Evolutionary conservation across 2,329 filamentous ascomycete genomes (phyloP), one percentile per base, ranked within the genome.

Genomic region (Endoconidiophora laricicola): DNA sequence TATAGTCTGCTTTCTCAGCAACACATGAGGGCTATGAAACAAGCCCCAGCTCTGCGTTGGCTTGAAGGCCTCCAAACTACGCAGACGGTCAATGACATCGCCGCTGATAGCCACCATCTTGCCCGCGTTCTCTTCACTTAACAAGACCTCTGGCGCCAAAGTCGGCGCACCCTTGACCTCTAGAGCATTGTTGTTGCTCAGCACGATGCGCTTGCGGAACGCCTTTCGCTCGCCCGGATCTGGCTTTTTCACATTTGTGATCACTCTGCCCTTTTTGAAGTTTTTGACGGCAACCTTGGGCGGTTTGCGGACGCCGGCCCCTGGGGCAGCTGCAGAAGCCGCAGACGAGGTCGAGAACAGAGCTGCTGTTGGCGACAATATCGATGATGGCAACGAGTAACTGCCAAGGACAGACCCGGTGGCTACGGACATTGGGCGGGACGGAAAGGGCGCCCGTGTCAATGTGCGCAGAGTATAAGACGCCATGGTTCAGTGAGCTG

Each of bases 141-240:
- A 63, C 65, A 81, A 67, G 41, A 71, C 74, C 55, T 73, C 68
- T 7, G 65, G 61, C 10, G 66, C 71, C 49, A 94, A 60, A 45
- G 81, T 73, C 53, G 72, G 66, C 57, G 94, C 70, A 9, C 78
- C 83, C 22, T 70, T 61, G 6, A 96, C 82, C 53, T 81, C 77
- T 37, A 95, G 69, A 46, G 91, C 91, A 66, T 94, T 96, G 64
- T 85, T 83, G 68, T 96, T 98, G 70, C 83, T 90, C 54, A 98
- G 78, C 53, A 93, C 79, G 59, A 98, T 85, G 57, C 85, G 79
- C 70, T 93, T 94, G 56, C 87, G 80, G 61, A 85, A 71, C 24
- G 85, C 84, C 67, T 87, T 94, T 57, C 88, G 79, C 71, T 95
- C 88, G 56, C 88, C 90, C 2, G 78, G 72, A 10, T 69, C 69